Evolutionary conservation across 495 filamentous ascomycete species (phyloP).

Genomic region (Penicillium ochrochloron): DNA sequence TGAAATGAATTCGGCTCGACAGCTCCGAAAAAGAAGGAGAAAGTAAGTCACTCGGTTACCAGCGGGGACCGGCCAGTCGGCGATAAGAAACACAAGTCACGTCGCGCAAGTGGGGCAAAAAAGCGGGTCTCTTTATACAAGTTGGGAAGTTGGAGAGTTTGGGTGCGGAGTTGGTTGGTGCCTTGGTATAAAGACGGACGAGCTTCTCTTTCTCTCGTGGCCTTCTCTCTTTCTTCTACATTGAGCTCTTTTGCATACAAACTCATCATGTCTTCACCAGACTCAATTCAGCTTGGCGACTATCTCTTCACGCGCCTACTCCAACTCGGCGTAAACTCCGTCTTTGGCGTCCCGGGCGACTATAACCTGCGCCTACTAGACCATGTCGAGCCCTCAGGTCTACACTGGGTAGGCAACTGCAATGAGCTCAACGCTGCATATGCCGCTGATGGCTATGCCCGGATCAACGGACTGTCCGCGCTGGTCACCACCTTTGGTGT

Average conservation of each 20-base stretch:
- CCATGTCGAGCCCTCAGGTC: conserved; percentile 61
- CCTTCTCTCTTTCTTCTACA: not conserved
- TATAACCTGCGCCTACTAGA: conserved; percentile 75
- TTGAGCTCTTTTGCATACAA: not conserved
- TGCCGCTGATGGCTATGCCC: conserved; percentile 80
- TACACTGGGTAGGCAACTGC: conserved; percentile 73
- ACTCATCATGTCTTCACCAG: conserved; percentile 23
- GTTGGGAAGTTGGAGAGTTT: not conserved
- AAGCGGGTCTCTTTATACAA: not conserved
- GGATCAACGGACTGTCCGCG: conserved; percentile 72
- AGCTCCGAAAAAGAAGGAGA: not conserved
- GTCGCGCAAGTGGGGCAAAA: not conserved
- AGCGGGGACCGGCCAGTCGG: conserved; percentile 24
- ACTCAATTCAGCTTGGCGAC: conserved; percentile 44
- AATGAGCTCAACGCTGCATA: conserved; percentile 74
- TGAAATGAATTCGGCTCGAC: not conserved
- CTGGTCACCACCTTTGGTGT: conserved; percentile 82
- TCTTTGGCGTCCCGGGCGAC: conserved; percentile 76
- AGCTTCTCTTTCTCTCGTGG: not conserved
- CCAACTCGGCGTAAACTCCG: conserved; percentile 68
- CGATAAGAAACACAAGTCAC: conserved; percentile 20
- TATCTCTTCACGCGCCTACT: conserved; percentile 74
- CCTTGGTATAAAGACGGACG: not conserved
- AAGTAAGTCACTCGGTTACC: conserved; percentile 23
- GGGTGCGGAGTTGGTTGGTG: not conserved